Conservation (phyloP, 208 protist species). For the Leishmania aethiopica region DNA sequence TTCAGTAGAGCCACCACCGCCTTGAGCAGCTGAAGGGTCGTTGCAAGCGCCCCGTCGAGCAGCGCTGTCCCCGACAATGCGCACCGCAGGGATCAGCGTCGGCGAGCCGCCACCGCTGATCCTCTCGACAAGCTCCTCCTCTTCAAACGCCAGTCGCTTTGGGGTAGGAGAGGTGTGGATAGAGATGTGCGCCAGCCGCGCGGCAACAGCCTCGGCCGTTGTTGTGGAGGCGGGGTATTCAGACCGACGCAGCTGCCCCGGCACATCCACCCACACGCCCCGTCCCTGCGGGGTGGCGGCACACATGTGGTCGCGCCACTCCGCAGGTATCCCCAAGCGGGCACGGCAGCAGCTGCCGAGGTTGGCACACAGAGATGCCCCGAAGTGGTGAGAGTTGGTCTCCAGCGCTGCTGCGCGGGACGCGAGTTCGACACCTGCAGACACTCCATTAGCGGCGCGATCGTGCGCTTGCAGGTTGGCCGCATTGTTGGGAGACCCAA, state of each 20-base stretch:
- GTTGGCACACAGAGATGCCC: not conserved
- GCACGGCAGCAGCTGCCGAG: not conserved
- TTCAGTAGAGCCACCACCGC: not conserved
- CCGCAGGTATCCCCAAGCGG: not conserved
- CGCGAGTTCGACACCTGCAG: not conserved
- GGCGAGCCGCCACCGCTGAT: not conserved
- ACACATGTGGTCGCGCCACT: not conserved
- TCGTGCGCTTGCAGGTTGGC: not conserved
- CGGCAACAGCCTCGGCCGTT: conserved; percentile 16
- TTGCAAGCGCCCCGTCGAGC: not conserved
- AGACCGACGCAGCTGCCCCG: not conserved
- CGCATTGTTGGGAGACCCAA: not conserved
- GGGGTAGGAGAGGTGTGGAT: conserved; percentile 65
- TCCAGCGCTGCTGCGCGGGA: not conserved
- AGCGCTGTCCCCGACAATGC: not conserved
- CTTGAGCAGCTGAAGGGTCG: not conserved
- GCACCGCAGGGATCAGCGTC: not conserved
- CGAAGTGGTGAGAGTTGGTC: not conserved
- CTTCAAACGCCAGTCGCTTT: conserved; percentile 69
- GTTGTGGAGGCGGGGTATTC: not conserved
- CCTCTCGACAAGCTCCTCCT: conserved; percentile 20
- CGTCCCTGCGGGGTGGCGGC: conserved; percentile 13
- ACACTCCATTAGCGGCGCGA: not conserved
- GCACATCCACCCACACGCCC: not conserved
- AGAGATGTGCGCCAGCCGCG: conserved; percentile 31